A percentile compares a stretch with the other conserved stretches of the same genome.
These are phyloP conservation scores for Hebeloma cylindrosporum DNA, from an alignment of 768 basidiomycete genomes.

Conservation along the genomic window DNA sequence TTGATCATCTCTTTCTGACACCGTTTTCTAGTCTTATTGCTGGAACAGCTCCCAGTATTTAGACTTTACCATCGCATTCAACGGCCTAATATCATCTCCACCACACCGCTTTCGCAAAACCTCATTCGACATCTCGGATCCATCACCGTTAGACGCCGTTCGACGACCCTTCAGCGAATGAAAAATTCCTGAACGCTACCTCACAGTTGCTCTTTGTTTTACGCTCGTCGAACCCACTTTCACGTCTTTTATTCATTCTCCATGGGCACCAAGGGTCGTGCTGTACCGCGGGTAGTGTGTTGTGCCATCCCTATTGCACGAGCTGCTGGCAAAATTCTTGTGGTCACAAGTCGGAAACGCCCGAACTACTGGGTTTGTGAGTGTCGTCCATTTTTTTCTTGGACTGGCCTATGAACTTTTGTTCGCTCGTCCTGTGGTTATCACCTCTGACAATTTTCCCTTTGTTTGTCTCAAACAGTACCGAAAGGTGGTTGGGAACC, in stretches of 20 bases:
- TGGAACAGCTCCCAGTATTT: not conserved
- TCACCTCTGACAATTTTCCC: slow-evolving; percentile 6
- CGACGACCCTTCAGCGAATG: slow-evolving; percentile 23
- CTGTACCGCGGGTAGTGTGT: slow-evolving; percentile 83
- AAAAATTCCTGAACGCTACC: slow-evolving; percentile 28
- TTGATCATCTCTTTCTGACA: slow-evolving; percentile 16
- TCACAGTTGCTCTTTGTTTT: slow-evolving; percentile 11
- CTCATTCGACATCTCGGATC: slow-evolving; percentile 1
- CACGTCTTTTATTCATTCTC: slow-evolving; percentile 17
- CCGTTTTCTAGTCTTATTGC: slow-evolving; percentile 8
- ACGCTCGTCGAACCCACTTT: slow-evolving; percentile 2
- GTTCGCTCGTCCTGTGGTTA: slow-evolving; percentile 5
- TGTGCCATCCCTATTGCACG: slow-evolving; percentile 85
- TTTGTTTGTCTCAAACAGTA: slow-evolving; percentile 44
- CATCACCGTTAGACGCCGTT: slow-evolving; percentile 12
- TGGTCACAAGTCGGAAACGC: slow-evolving; percentile 83
- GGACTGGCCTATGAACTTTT: slow-evolving; percentile 5
- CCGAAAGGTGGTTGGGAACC: slow-evolving; percentile 94
- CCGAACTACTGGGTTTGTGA: slow-evolving; percentile 86
- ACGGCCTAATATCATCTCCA: slow-evolving; percentile 12
- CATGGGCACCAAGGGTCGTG: slow-evolving; percentile 72
- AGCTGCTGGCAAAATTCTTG: slow-evolving; percentile 72
- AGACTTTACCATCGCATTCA: slow-evolving; percentile 8
- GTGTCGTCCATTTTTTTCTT: slow-evolving; percentile 35
- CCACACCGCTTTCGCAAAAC: slow-evolving; percentile 2